Evolutionary conservation across 371 early-diverging fungal genomes (phyloP), one percentile per base, ranked within the genome.

Genomic region (Chytridium lagenaria): DNA sequence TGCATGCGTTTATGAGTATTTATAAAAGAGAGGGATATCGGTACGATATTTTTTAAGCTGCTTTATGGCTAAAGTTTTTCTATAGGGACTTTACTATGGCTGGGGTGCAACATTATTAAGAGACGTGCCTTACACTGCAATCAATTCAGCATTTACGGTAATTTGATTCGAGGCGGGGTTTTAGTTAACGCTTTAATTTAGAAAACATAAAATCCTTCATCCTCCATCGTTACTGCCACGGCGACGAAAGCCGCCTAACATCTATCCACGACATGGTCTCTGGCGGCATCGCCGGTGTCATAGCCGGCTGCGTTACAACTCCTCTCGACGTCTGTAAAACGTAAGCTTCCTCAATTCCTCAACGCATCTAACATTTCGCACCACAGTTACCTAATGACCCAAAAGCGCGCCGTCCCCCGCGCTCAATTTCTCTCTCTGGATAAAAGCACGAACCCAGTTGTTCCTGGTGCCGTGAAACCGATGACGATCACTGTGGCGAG

Each of bases 301-400:
- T 93, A 3, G 96, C 98, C 0, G 93, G 94, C 0, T 91, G 91
- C 0, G 78, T 93, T 28, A 97, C 98, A 0, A n/a, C 93, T 0
- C 98, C 98, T 0, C 81, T 98, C 19, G 98, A 98, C 80, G 96
- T 96, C n/a, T 85, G 90, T 50, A 97, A 96, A 77, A 98, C 98
- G 1, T 81, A 40, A 51, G 37, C 68, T 19, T 63, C 33, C 30
- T 23, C 23, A 23, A 10, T 55, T 23, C n/a, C n/a, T n/a, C n/a
- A 55, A 19, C 57, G 57, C 5, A 55, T 7, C 44, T 44, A 19
- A 44, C 44, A 44, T 44, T 44, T 44, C 44, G 7, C 19, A 12
- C 15, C 49, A 12, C 23, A 64, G 65, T 23, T 71, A 52, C 51
- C n/a, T 64, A 15, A 71, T 52, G 55, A 52, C 55, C 1, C 65